Base-by-base conservation (phyloP, 179 eudicot species). In the Drosera spatulata region DNA sequence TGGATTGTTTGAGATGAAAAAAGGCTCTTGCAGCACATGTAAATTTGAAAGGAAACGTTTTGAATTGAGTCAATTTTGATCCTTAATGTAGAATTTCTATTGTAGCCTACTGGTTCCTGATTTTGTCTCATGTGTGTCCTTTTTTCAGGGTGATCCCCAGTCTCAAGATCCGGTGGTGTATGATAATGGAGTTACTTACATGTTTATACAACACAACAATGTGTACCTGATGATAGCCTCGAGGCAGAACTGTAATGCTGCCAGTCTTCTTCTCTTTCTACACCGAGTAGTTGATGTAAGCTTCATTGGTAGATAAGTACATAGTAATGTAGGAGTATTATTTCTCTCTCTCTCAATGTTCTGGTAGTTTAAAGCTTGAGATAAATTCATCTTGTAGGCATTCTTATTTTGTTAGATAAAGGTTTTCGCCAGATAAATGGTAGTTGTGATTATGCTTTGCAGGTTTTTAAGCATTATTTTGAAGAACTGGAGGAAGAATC, bases 211-310 rank as follows among this genome's bases (percentile, higher is more conserved):
- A 61, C 95, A 89, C 68, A 87, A 76, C 58, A 87, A 89, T 64
- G 81, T 89, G 39, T 89, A 78, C 69, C 58, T 87, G 73, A 77
- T 89, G 89, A 73, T 78, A 0, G 89, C 95, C 0, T 72, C 97
- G 40, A 74, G 91, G 15, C 91, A 87, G 66, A 89, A 89, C 61
- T 84, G 85, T 73, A 89, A 89, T 81, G 95, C 88, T 69, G 97
- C 95, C 58, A 87, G 95, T 68, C 85, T 82, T 60, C 67, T 89
- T 48, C 75, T 84, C 55, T 89, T 89, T 75, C 82, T 89, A 41
- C 97, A 89, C 56, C 91, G 89, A 11, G 37, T 89, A 2, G 74
- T 84, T 63, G 75, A 82, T 52, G 86, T 81, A 73, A 73, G 82
- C 43, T 51, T 46, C 66, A 8, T 61, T 41, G 77, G 62, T 66